Conservation (phyloP, 2,329 filamentous ascomycete genomes). For the Apiospora koreana region DNA sequence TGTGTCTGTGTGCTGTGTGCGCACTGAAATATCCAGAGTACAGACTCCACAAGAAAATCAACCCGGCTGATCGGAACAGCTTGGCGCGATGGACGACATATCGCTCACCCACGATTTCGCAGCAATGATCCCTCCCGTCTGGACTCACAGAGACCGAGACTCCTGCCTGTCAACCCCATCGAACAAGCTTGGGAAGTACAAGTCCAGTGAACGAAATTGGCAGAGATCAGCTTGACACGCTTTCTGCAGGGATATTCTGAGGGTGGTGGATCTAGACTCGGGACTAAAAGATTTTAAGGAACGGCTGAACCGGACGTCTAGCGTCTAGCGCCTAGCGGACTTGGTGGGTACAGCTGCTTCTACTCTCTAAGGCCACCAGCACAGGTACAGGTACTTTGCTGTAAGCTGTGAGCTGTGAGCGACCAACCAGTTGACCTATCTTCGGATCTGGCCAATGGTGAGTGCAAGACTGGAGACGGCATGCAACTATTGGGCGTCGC, state of each 20-base stretch:
- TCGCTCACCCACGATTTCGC: background rate
- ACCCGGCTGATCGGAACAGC: background rate
- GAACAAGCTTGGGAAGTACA: constrained; percentile 15
- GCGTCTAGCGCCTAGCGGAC: no score
- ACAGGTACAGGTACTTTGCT: background rate
- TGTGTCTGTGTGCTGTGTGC: no score
- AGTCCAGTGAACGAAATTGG: constrained; percentile 2
- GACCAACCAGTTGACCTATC: no score
- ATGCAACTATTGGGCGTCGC: background rate
- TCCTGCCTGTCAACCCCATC: constrained; percentile 10
- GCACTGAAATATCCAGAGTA: background rate
- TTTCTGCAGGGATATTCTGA: background rate
- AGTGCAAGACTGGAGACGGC: background rate
- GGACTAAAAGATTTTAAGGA: background rate
- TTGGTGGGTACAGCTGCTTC: background rate
- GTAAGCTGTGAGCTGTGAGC: no score
- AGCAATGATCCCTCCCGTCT: constrained; percentile 15
- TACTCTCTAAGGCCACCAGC: background rate
- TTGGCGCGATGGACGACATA: background rate
- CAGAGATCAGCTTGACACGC: constrained; percentile 10
- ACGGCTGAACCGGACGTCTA: background rate
- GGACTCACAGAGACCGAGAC: no score
- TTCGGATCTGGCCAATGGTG: background rate
- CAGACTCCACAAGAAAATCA: background rate
- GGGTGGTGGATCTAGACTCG: background rate